Evolutionary conservation across 1,139 yeast species (phyloP), one percentile per base, ranked within the genome.

Genomic region (Saccharomycopsis crataegensis): DNA sequence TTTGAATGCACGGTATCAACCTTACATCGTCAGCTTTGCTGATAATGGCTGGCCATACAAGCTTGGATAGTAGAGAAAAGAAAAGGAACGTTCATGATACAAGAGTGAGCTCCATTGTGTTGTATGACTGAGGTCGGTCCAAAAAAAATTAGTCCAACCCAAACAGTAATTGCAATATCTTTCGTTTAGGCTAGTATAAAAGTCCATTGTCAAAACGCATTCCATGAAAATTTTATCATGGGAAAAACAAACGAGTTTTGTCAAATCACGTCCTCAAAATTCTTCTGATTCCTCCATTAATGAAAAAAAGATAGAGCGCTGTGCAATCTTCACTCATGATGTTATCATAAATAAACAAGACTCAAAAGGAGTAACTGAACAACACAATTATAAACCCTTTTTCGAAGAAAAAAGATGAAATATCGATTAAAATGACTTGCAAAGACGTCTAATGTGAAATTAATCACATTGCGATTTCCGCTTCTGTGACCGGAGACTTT

Each of bases 101-200:
- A 51, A 51, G 56, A 56, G 53, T 56, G 51, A 56, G 58, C 58
- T 56, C 58, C 58, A 56, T 56, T 56, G 58, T 43, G 58, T 53
- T 56, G 42, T 12, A n/a, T 28, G 43, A 43, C 16, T 14, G n/a
- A 32, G 31, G 17, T 17, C 17, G 28, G 28, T 22, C 28, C 28
- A 22, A 22, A 2, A 22, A 2, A 4, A 22, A 22, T 22, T 22
- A 4, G 28, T 22, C 28, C 28, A 4, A 22, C 28, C 4, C 28
- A 22, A 22, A 22, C 28, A 36, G 22, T 52, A 56, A 56, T 56
- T 54, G 57, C 45, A 56, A 56, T 56, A 56, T 50, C 58, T 56
- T 37, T 56, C 28, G 50, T 54, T 37, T 56, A 54, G 55, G 47
- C 44, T 53, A 11, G 46, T 41, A 16, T 51, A 32, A 44, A 45